A percentile compares a stretch with the other conserved stretches of the same genome.
These are phyloP conservation scores for Nissolia schottii DNA, from an alignment of 306 rosid species.

Conservation along the genomic window DNA sequence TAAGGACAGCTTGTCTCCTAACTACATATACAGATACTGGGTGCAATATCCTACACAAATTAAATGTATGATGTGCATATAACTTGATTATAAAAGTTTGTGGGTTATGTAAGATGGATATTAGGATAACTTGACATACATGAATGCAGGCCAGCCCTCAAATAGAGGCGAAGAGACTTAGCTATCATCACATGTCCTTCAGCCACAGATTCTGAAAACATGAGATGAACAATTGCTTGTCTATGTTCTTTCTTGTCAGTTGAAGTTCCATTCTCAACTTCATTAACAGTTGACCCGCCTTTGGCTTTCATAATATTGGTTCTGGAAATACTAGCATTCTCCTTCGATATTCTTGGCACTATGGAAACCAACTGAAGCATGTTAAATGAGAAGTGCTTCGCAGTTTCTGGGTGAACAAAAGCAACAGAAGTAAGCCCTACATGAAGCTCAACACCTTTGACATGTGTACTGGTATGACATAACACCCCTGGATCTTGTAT, in stretches of 20 bases:
- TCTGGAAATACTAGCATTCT: slow-evolving; percentile 40
- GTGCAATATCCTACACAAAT: slow-evolving; percentile 4
- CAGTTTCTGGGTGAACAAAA: slow-evolving; percentile 82
- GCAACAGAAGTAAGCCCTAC: slow-evolving; percentile 80
- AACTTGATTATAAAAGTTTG: slow-evolving; percentile 5
- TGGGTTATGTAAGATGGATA: slow-evolving; percentile 18
- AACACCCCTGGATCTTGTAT: slow-evolving; percentile 59
- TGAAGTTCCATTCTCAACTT: slow-evolving; percentile 36
- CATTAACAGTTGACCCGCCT: slow-evolving; percentile 43
- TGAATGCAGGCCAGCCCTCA: slow-evolving; percentile 76
- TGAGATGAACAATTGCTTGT: slow-evolving; percentile 57
- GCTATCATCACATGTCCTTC: slow-evolving; percentile 89
- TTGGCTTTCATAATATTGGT: slow-evolving; percentile 47
- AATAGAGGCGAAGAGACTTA: slow-evolving; percentile 67
- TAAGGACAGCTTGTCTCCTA: background rate
- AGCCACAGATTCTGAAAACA: slow-evolving; percentile 74
- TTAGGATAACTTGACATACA: slow-evolving; percentile 50
- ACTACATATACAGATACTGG: slow-evolving; percentile 2
- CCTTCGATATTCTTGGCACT: slow-evolving; percentile 53
- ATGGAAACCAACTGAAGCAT: slow-evolving; percentile 66
- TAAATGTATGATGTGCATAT: slow-evolving; percentile 4
- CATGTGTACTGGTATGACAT: slow-evolving; percentile 40
- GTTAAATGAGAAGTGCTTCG: slow-evolving; percentile 50
- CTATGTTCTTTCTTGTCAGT: slow-evolving; percentile 42
- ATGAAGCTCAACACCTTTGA: slow-evolving; percentile 54